Conservation (phyloP, 768 basidiomycete species). For the Ramaria sp. region DNA sequence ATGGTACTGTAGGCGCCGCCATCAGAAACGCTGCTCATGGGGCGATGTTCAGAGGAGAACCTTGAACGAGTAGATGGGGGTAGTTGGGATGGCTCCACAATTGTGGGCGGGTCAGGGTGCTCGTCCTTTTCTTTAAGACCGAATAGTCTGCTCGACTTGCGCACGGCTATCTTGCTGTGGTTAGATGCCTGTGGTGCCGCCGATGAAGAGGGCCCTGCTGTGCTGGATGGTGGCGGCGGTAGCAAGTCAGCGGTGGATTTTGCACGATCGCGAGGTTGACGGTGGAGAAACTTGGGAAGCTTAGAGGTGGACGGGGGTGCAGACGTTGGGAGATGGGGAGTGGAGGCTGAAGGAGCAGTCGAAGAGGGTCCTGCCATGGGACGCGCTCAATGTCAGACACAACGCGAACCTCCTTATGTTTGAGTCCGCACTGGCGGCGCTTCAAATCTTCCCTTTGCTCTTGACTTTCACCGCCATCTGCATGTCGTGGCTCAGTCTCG, state of each 20-base stretch:
- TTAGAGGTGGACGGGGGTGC: slow-evolving; percentile 33
- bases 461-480: not conserved
- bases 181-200: not conserved
- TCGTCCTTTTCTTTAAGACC: slow-evolving; percentile 25
- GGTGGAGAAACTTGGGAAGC: slow-evolving; percentile 59
- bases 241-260: slow-evolving; percentile 32
- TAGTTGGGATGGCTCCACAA: slow-evolving; percentile 49
- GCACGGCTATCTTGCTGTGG: slow-evolving; percentile 5
- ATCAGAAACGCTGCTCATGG: slow-evolving; percentile 33
- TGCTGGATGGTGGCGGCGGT: slow-evolving; percentile 20
- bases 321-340: not conserved
- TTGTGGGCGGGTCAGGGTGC: slow-evolving; percentile 44
- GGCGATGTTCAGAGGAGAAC: slow-evolving; percentile 27
- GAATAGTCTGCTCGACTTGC: slow-evolving; percentile 25
- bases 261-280: slow-evolving; percentile 48
- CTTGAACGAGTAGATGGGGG: slow-evolving; percentile 42
- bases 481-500: not conserved
- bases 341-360: not conserved
- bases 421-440: not conserved
- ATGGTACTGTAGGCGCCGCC: slow-evolving; percentile 35
- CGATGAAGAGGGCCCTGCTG: slow-evolving; percentile 15
- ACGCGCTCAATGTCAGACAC: not conserved
- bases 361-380: not conserved
- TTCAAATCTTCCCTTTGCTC: not conserved
- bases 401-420: not conserved